These are phyloP conservation scores for Apiotrichum mycotoxinovorans DNA, from an alignment of 1,284 basidiomycete genomes.

Conservation along the genomic window DNA sequence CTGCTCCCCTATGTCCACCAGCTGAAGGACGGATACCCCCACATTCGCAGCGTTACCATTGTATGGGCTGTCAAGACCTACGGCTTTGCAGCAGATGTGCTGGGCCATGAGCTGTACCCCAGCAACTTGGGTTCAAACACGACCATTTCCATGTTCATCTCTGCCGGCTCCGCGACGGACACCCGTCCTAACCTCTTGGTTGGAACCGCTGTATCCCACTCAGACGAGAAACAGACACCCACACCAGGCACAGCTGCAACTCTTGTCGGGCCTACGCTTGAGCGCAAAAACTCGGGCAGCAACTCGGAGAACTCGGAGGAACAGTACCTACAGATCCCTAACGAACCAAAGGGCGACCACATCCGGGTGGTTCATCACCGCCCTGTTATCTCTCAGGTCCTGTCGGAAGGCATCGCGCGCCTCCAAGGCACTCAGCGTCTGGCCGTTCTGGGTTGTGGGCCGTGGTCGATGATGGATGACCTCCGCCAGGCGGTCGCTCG, in stretches of 20 bases:
- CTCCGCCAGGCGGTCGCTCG: slow-evolving; percentile 21
- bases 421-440: slow-evolving; percentile 22
- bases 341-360: too few species aligned
- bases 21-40: too few species aligned
- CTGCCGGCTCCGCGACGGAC: not conserved
- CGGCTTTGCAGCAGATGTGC: slow-evolving; percentile 24
- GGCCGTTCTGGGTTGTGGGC: slow-evolving; percentile 31
- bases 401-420: not conserved
- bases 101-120: slow-evolving; percentile 18
- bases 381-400: slow-evolving; percentile 17
- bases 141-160: slow-evolving; percentile 9
- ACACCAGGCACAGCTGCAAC: too few species aligned
- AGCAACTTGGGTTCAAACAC: not conserved
- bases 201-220: too few species aligned
- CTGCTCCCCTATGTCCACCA: slow-evolving; percentile 25
- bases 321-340: too few species aligned
- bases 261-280: too few species aligned
- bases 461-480: slow-evolving; percentile 31
- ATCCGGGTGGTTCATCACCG: slow-evolving; percentile 1
- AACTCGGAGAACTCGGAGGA: too few species aligned
- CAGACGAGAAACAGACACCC: too few species aligned
- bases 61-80: slow-evolving; percentile 26
- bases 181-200: too few species aligned
- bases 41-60: slow-evolving; percentile 10
- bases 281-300: too few species aligned